Evolutionary conservation across 768 basidiomycete genomes (phyloP).

Genomic region (Macrocybe gigantea): DNA sequence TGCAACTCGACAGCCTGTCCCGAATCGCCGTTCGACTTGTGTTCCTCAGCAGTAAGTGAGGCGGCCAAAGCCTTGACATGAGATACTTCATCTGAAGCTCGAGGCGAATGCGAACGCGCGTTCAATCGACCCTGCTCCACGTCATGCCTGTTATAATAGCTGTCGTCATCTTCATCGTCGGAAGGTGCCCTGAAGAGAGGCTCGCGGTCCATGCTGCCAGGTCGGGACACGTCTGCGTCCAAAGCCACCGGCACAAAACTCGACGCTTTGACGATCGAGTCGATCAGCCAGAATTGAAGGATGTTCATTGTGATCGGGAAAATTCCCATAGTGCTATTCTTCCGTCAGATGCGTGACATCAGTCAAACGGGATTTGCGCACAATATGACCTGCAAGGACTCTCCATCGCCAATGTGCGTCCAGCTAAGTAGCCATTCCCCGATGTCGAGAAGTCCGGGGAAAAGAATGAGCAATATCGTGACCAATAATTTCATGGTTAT

Average conservation of each 20-base stretch:
- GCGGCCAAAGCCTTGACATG: constrained; percentile 19
- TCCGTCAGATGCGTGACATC: no score
- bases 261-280: constrained; percentile 84
- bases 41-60: constrained; percentile 28
- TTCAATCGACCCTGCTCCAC: constrained; percentile 38
- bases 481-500: constrained; percentile 90
- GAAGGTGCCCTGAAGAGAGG: constrained; percentile 53
- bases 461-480: constrained; percentile 63
- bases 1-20: constrained; percentile 13
- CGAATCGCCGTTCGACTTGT: constrained; percentile 28
- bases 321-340: constrained; percentile 75
- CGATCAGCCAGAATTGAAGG: constrained; percentile 92
- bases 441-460: constrained; percentile 65
- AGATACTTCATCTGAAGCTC: not conserved
- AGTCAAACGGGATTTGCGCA: constrained; percentile 30
- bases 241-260: constrained; percentile 28
- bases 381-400: constrained; percentile 75
- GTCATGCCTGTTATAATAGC: constrained; percentile 23
- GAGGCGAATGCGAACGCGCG: constrained; percentile 28
- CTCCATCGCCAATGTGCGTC: constrained; percentile 57
- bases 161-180: constrained; percentile 51
- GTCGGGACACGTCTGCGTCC: constrained; percentile 31
- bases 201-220: constrained; percentile 41
- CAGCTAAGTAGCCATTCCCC: constrained; percentile 88
- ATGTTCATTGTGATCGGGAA: constrained; percentile 89